A percentile compares a stretch with the other conserved stretches of the same genome.
Conservation (phyloP, 305 asterid species). For the Nicotiana rustica region DNA sequence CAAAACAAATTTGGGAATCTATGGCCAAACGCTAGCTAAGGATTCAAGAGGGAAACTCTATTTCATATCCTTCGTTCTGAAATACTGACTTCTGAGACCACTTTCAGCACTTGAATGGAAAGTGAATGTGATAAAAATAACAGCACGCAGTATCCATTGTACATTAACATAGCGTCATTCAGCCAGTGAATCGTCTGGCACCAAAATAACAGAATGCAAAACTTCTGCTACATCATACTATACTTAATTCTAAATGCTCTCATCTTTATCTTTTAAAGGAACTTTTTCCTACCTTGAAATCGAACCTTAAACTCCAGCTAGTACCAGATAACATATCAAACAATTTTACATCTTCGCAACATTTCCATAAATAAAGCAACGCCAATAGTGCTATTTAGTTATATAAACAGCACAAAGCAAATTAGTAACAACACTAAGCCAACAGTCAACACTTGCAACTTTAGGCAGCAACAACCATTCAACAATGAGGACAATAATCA, state of each 20-base stretch:
- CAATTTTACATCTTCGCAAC: background rate
- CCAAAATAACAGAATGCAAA: background rate
- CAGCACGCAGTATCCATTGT: too few relatives aligned
- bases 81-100: conserved; percentile 1
- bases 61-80: background rate
- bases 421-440: background rate
- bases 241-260: background rate
- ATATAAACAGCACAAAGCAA: background rate
- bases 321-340: background rate
- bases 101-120: conserved; percentile 24
- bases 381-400: conserved; percentile 6
- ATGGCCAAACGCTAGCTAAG: too few relatives aligned
- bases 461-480: background rate
- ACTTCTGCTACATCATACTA: background rate
- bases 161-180: background rate
- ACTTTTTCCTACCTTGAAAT: background rate
- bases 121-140: background rate
- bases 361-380: background rate
- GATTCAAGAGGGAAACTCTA: background rate
- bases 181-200: background rate
- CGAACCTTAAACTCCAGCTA: background rate
- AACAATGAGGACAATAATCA: background rate
- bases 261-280: background rate
- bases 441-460: background rate
- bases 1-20: too few relatives aligned